A percentile compares a stretch with the other conserved stretches of the same genome.
Evolutionary conservation across 116 monocot species (phyloP).

Genomic region (Posidonia oceanica): DNA sequence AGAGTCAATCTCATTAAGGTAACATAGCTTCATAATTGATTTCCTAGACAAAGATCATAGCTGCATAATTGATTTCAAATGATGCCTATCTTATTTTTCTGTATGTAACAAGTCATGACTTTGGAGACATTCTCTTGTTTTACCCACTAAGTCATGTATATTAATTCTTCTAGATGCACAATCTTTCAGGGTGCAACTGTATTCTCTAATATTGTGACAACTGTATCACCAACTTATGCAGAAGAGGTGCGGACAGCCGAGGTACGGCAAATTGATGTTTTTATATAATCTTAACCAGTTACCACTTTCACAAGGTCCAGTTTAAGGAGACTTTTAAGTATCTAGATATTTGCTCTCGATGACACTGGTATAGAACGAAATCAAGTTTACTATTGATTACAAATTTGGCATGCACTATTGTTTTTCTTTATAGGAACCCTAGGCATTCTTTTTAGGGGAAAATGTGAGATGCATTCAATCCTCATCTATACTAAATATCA

Average conservation of each 20-base stretch:
- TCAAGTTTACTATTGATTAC: too few species aligned
- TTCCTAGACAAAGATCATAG: background rate
- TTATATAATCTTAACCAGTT: background rate
- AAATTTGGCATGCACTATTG: too few species aligned
- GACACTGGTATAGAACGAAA: too few species aligned
- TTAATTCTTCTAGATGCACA: too few species aligned
- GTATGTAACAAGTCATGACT: background rate
- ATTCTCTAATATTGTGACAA: conserved; percentile 92
- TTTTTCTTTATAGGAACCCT: too few species aligned
- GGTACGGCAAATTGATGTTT: conserved; percentile 32
- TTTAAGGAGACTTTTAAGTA: too few species aligned
- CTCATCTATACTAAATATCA: too few species aligned
- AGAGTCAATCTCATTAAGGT: conserved; percentile 84
- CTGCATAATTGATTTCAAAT: background rate
- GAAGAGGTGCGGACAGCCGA: conserved; percentile 67
- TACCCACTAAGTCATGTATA: background rate
- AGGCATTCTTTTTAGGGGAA: too few species aligned
- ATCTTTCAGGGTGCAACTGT: conserved; percentile 70
- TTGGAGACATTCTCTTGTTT: background rate
- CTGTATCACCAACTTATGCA: conserved; percentile 95
- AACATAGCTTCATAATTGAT: background rate
- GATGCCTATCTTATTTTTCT: background rate
- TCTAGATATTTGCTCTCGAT: too few species aligned
- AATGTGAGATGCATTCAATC: too few species aligned
- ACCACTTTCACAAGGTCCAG: background rate